These are phyloP conservation scores for Cyanidioschyzon merolae DNA, from an alignment of 23 red algal species.

Conservation along the genomic window DNA sequence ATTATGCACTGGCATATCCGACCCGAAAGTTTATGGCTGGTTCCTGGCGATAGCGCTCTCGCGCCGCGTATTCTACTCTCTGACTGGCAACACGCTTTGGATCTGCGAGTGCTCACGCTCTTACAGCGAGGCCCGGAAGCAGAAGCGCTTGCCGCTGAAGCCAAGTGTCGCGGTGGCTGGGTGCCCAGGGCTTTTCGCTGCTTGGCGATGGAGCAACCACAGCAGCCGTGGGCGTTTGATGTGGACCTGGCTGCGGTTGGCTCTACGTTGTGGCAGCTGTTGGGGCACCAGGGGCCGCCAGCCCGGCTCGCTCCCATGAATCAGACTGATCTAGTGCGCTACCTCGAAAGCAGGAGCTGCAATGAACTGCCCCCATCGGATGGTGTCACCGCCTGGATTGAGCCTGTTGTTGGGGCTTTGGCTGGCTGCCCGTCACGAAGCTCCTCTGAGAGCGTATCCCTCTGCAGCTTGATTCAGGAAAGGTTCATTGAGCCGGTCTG, in stretches of 20 bases:
- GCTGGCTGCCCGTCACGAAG: not conserved
- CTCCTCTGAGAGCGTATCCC: not conserved
- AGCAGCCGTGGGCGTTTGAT: slow-evolving; percentile 7
- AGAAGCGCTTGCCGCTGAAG: not conserved
- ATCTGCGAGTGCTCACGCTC: not conserved
- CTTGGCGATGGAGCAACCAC: not conserved
- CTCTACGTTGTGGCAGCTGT: not conserved
- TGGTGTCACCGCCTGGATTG: not conserved
- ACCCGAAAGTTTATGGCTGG: not conserved
- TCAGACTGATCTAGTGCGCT: too few species aligned
- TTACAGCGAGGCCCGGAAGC: too few species aligned
- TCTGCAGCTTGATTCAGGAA: not conserved
- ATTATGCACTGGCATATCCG: not conserved
- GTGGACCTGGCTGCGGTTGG: not conserved
- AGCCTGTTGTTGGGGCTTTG: not conserved
- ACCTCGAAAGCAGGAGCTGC: too few species aligned
- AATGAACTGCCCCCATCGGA: too few species aligned
- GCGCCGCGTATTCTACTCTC: not conserved
- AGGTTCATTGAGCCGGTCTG: not conserved
- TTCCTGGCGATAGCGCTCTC: not conserved
- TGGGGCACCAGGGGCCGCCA: not conserved
- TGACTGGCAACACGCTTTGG: not conserved
- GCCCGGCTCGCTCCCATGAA: too few species aligned
- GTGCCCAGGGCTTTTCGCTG: not conserved
- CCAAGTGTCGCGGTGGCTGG: slow-evolving; percentile 10